These are phyloP conservation scores for Cyclostephanos tholiformis DNA, from an alignment of 108 stramenopile species.

Conservation along the genomic window DNA sequence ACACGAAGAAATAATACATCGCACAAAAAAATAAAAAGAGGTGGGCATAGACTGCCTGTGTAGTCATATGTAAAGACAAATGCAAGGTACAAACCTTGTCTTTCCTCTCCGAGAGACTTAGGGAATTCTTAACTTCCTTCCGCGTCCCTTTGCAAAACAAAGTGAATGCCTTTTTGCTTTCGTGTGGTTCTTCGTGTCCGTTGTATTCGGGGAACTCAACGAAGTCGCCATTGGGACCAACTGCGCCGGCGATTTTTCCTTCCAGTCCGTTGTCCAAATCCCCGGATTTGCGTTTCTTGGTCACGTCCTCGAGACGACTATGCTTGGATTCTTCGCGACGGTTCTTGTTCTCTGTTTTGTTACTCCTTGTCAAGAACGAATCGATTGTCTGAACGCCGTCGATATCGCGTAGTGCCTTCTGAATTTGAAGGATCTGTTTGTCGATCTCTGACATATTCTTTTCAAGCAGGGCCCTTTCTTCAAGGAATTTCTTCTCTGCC, in stretches of 20 bases:
- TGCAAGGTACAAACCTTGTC: slow-evolving; percentile 55
- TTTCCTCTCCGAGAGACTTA: slow-evolving; percentile 61
- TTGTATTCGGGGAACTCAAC: slow-evolving; percentile 82
- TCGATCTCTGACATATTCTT: slow-evolving; percentile 76
- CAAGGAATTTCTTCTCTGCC: slow-evolving; percentile 49
- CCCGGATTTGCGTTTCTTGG: slow-evolving; percentile 27
- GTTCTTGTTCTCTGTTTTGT: slow-evolving; percentile 36
- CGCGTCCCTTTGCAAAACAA: slow-evolving; percentile 73
- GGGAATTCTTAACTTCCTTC: slow-evolving; percentile 69
- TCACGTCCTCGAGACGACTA: slow-evolving; percentile 45
- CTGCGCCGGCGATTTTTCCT: slow-evolving; percentile 49
- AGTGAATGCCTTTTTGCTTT: slow-evolving; percentile 83
- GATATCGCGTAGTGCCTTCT: slow-evolving; percentile 66
- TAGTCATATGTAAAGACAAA: slow-evolving; percentile 1
- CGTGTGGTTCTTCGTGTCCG: slow-evolving; percentile 68
- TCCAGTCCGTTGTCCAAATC: slow-evolving; percentile 22
- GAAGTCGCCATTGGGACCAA: slow-evolving; percentile 70
- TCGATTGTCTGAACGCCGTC: slow-evolving; percentile 38
- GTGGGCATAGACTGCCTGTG: background rate
- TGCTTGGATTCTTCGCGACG: slow-evolving; percentile 52
- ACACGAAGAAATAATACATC: background rate
- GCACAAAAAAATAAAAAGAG: background rate
- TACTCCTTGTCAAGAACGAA: slow-evolving; percentile 25
- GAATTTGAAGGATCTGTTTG: slow-evolving; percentile 65
- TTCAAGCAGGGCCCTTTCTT: slow-evolving; percentile 58